Percentiles rank a stretch among this genome's conserved stretches.
Evolutionary conservation across 108 stramenopile species (phyloP).

Genomic region (Skeletonema marinoi): DNA sequence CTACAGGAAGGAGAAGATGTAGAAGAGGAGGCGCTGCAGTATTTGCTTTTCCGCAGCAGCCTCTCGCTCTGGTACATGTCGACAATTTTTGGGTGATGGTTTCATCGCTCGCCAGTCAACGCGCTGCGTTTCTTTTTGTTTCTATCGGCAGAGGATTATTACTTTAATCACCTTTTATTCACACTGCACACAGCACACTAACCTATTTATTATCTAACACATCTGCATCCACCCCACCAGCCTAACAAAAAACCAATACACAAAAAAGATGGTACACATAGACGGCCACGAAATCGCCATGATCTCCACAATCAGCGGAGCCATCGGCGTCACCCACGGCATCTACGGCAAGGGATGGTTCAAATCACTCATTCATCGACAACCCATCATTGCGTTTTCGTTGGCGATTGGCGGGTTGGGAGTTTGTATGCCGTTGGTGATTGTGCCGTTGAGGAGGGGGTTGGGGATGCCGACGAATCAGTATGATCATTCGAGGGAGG

Average conservation of each 20-base stretch:
- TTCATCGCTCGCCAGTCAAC: too few relatives aligned
- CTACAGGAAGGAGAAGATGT: too few relatives aligned
- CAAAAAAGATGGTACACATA: constrained; percentile 65
- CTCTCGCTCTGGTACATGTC: too few relatives aligned
- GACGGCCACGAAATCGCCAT: constrained; percentile 88
- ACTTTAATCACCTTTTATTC: too few relatives aligned
- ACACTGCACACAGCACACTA: too few relatives aligned
- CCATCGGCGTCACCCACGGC: constrained; percentile 62
- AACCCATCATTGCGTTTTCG: constrained; percentile 82
- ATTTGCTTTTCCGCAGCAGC: too few relatives aligned
- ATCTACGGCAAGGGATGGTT: constrained; percentile 82
- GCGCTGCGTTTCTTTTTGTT: too few relatives aligned
- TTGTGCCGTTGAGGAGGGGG: constrained; percentile 75
- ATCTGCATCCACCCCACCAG: too few relatives aligned
- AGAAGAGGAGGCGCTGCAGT: too few relatives aligned
- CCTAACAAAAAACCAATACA: background rate
- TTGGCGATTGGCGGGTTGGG: constrained; percentile 59
- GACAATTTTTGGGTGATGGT: too few relatives aligned
- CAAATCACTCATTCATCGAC: constrained; percentile 75
- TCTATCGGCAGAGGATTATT: too few relatives aligned
- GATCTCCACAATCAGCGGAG: constrained; percentile 66
- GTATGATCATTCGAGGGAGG: constrained; percentile 69
- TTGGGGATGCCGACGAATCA: constrained; percentile 87
- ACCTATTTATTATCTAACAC: too few relatives aligned
- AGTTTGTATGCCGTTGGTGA: constrained; percentile 64